Evolutionary conservation across 805 yeast genomes (phyloP).

Genomic region (Ogataea corticis): DNA sequence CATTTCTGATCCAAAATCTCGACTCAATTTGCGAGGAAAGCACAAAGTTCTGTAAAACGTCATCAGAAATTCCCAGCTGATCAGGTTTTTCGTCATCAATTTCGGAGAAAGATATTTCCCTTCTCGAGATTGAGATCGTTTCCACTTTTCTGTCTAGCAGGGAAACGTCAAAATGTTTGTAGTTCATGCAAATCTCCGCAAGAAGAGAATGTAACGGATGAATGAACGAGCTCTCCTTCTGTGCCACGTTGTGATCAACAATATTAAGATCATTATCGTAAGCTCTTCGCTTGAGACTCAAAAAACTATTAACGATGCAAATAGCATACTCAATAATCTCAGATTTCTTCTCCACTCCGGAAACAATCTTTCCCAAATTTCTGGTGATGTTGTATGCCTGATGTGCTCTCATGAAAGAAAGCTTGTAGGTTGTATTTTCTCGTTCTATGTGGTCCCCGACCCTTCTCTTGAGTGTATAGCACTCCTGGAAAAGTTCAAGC

Average conservation of each 20-base stretch:
- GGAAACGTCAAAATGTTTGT: constrained; percentile 29
- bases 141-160: constrained; percentile 18
- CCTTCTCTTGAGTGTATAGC: constrained; percentile 55
- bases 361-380: constrained; percentile 28
- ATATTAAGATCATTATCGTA: constrained; percentile 31
- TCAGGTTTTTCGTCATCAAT: constrained; percentile 28
- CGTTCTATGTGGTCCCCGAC: constrained; percentile 68
- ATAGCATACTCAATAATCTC: constrained; percentile 36
- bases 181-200: constrained; percentile 43
- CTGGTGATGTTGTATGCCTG: constrained; percentile 26
- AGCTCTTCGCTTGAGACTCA: constrained; percentile 30
- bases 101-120: constrained; percentile 11
- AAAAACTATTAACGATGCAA: constrained; percentile 34
- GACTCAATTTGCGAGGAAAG: constrained; percentile 59
- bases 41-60: constrained; percentile 59
- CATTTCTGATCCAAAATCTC: constrained; percentile 78
- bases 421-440: constrained; percentile 51
- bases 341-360: constrained; percentile 20
- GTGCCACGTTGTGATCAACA: constrained; percentile 40
- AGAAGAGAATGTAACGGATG: constrained; percentile 61
- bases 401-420: constrained; percentile 44
- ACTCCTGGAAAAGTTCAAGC: constrained; percentile 58
- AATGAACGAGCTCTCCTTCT: constrained; percentile 53
- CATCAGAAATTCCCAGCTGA: constrained; percentile 52
- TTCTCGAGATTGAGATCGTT: constrained; percentile 7